Conservation (phyloP, 2,329 filamentous ascomycete genomes). For the Trichoderma koningii region DNA sequence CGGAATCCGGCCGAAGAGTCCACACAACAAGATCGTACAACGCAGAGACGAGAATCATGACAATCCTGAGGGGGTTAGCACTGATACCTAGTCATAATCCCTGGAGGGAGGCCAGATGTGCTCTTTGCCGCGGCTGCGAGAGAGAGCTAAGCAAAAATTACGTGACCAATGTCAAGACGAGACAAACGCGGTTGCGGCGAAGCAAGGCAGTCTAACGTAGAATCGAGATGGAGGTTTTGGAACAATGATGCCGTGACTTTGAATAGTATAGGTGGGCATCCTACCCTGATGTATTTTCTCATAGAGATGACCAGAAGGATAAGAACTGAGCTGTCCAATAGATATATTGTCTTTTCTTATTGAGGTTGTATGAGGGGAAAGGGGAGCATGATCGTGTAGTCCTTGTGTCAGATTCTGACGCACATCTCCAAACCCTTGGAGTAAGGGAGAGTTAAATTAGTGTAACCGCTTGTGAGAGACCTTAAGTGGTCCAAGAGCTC, state of each 20-base stretch:
- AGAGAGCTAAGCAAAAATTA: conserved; percentile 24
- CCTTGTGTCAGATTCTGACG: conserved; percentile 26
- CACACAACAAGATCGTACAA: conserved; percentile 25
- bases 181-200: conserved; percentile 28
- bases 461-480: conserved; percentile 51
- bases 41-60: conserved; percentile 27
- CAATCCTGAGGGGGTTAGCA: conserved; percentile 7
- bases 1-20: not conserved
- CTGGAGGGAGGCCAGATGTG: conserved; percentile 18
- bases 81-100: conserved; percentile 5
- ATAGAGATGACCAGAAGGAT: conserved; percentile 17
- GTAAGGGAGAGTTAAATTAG: conserved; percentile 41
- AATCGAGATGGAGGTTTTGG: too few species aligned
- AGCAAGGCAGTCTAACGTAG: conserved; percentile 21
- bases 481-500: conserved; percentile 52
- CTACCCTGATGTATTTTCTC: conserved; percentile 25
- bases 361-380: not conserved
- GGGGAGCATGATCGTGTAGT: not conserved
- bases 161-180: conserved; percentile 4
- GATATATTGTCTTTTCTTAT: not conserved
- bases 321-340: conserved; percentile 30
- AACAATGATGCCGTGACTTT: conserved; percentile 27
- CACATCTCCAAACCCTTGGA: conserved; percentile 39
- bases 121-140: not conserved
- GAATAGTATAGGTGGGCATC: conserved; percentile 30